These are phyloP conservation scores for Debaryomyces udenii DNA, from an alignment of 1,139 yeast species.

Conservation along the genomic window DNA sequence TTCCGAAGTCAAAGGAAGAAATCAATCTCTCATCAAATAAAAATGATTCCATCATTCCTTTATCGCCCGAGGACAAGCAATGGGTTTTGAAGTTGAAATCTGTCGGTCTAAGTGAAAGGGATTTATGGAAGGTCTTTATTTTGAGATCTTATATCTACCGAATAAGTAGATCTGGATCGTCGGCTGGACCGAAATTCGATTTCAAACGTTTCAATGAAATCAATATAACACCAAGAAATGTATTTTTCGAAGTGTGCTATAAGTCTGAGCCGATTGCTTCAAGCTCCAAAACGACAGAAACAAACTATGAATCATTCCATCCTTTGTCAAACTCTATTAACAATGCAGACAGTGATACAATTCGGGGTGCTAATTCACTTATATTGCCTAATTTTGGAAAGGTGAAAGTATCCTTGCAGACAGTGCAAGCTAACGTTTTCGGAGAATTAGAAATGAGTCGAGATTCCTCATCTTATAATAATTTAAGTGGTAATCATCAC, in stretches of 20 bases:
- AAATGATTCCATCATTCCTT: slow-evolving; percentile 21
- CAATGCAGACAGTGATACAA: slow-evolving; percentile 13
- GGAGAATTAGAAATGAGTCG: slow-evolving; percentile 54
- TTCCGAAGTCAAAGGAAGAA: slow-evolving; percentile 27
- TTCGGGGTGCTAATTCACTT: slow-evolving; percentile 26
- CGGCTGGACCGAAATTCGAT: slow-evolving; percentile 12
- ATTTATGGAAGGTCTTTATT: slow-evolving; percentile 80
- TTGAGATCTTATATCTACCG: slow-evolving; percentile 69
- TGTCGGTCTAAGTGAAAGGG: slow-evolving; percentile 70
- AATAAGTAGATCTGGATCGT: slow-evolving; percentile 42
- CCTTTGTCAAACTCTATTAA: slow-evolving; percentile 1
- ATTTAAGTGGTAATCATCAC: slow-evolving; percentile 11
- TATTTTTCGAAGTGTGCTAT: slow-evolving; percentile 64
- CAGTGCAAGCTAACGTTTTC: slow-evolving; percentile 61
- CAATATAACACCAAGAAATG: slow-evolving; percentile 54
- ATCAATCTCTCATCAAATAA: slow-evolving; percentile 21
- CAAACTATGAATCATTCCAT: slow-evolving; percentile 21
- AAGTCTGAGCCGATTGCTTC: slow-evolving; percentile 43
- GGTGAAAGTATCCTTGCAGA: slow-evolving; percentile 55
- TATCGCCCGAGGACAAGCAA: slow-evolving; percentile 68
- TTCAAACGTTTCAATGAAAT: slow-evolving; percentile 16
- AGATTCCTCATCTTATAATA: slow-evolving; percentile 14
- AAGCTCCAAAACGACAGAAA: slow-evolving; percentile 22
- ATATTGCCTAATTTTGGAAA: slow-evolving; percentile 37
- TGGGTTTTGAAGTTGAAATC: slow-evolving; percentile 73